These are phyloP conservation scores for Fusarium graminum DNA, from an alignment of 2,329 filamentous ascomycete species.

Conservation along the genomic window DNA sequence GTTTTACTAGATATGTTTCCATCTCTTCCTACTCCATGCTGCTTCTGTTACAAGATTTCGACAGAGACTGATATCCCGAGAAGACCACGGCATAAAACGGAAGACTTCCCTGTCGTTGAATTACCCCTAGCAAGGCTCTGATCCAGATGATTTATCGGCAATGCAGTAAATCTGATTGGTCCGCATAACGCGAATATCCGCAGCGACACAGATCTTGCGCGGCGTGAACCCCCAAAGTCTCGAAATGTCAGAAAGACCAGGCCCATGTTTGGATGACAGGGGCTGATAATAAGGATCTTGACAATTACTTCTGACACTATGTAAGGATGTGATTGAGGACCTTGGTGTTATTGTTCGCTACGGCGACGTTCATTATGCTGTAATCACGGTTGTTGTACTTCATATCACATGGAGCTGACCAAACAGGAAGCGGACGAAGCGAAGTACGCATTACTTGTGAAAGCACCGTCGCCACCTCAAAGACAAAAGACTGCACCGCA, in stretches of 20 bases:
- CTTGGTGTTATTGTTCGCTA: too few relatives aligned
- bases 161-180: conserved; percentile 5
- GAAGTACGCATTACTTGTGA: too few relatives aligned
- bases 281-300: neutral
- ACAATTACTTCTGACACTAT: neutral
- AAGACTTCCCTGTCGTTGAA: conserved; percentile 3
- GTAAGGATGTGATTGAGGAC: neutral
- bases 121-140: conserved; percentile 5
- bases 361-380: too few relatives aligned
- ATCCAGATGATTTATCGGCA: conserved; percentile 4
- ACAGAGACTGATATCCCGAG: neutral
- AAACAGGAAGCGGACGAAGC: too few relatives aligned
- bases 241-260: neutral
- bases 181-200: conserved; percentile 15
- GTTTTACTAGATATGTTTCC: neutral
- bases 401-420: too few relatives aligned
- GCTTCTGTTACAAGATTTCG: neutral
- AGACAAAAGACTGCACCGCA: too few relatives aligned
- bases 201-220: neutral
- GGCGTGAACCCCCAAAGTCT: neutral
- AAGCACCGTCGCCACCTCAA: too few relatives aligned
- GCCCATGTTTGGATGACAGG: neutral
- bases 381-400: too few relatives aligned
- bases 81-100: conserved; percentile 5
- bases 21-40: neutral